phyloP scores from a whole-genome alignment of 345 rosid species.

The Eucalyptus brandiana region DNA sequence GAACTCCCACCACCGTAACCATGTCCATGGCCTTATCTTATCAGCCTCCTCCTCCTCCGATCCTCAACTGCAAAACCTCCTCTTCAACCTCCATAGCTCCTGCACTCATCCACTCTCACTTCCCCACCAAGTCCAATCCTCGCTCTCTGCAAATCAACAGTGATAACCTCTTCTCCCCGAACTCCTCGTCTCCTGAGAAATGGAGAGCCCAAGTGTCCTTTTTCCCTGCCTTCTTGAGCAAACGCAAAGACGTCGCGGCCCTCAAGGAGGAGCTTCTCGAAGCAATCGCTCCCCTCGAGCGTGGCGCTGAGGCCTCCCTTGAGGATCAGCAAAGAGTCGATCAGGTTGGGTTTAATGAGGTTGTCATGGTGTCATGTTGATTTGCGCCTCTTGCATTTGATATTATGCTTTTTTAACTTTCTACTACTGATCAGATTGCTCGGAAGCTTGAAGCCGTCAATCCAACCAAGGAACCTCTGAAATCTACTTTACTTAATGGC shows the following conservation, averaged over 20 bases:
- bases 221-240: slow-evolving; percentile 68
- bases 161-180: neutral
- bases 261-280: slow-evolving; percentile 69
- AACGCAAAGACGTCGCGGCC: slow-evolving; percentile 38
- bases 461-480: slow-evolving; percentile 71
- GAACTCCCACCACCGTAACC: neutral
- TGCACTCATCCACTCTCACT: neutral
- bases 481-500: slow-evolving; percentile 62
- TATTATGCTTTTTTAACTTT: neutral
- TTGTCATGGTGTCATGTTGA: neutral
- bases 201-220: slow-evolving; percentile 57
- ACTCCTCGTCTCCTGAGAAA: slow-evolving; percentile 1
- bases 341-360: slow-evolving; percentile 24
- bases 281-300: slow-evolving; percentile 59
- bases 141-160: neutral
- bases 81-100: neutral
- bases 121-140: neutral
- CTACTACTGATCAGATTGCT: slow-evolving; percentile 38
- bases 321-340: slow-evolving; percentile 73
- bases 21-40: slow-evolving; percentile 6
- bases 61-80: neutral
- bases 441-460: slow-evolving; percentile 70
- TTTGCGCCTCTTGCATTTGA: neutral
- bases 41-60: neutral
- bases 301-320: slow-evolving; percentile 70